Conservation (phyloP, 768 basidiomycete species). For the Clavulina sp. region DNA sequence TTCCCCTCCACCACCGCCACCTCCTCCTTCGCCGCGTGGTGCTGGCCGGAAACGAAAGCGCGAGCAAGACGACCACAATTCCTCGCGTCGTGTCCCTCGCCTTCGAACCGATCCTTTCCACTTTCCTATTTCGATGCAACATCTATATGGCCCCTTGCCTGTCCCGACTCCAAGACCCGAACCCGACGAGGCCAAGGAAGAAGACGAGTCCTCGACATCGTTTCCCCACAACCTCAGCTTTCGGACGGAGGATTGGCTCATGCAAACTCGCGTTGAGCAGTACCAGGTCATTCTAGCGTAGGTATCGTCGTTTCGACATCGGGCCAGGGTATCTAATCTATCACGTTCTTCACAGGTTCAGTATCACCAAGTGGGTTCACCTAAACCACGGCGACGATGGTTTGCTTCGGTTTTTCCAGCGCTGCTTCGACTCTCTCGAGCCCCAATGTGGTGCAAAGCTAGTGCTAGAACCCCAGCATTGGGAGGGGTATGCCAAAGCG, state of each 20-base stretch:
- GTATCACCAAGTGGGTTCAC: slow-evolving; percentile 86
- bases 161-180: slow-evolving; percentile 29
- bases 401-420: slow-evolving; percentile 45
- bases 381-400: slow-evolving; percentile 64
- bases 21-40: background rate
- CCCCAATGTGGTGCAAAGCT: slow-evolving; percentile 39
- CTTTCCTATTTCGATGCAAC: slow-evolving; percentile 63
- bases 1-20: background rate
- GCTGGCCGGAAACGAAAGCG: background rate
- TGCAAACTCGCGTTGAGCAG: slow-evolving; percentile 30
- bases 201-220: background rate
- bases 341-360: slow-evolving; percentile 38
- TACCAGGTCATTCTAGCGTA: slow-evolving; percentile 75
- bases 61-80: background rate
- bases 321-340: background rate
- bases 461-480: slow-evolving; percentile 68
- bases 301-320: slow-evolving; percentile 15
- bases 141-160: slow-evolving; percentile 58
- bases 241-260: slow-evolving; percentile 59
- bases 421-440: slow-evolving; percentile 38
- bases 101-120: slow-evolving; percentile 21
- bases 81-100: background rate
- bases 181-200: slow-evolving; percentile 15
- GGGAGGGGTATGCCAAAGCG: slow-evolving; percentile 70
- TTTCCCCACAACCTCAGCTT: slow-evolving; percentile 77